These are phyloP conservation scores for Albophoma yamanashiensis DNA, from an alignment of 2,329 filamentous ascomycete species.

Conservation along the genomic window DNA sequence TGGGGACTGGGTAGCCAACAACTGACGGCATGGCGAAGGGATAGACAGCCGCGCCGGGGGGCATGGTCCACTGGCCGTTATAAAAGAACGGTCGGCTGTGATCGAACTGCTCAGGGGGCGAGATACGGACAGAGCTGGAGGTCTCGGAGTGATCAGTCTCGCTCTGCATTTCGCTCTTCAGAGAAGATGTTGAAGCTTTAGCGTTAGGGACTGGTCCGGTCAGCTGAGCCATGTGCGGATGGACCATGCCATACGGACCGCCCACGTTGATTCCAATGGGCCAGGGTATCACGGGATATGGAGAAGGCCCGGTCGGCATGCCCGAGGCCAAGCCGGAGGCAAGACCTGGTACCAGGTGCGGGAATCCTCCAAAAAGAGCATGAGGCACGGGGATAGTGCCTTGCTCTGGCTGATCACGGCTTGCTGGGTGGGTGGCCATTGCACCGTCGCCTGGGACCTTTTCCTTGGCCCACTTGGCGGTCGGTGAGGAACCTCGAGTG, in stretches of 20 bases:
- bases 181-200: slow-evolving; percentile 11
- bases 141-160: slow-evolving; percentile 21
- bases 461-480: slow-evolving; percentile 38
- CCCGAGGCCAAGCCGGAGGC: slow-evolving; percentile 17
- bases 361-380: slow-evolving; percentile 15
- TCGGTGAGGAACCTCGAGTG: slow-evolving; percentile 43
- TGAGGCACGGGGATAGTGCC: slow-evolving; percentile 15
- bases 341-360: slow-evolving; percentile 21
- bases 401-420: slow-evolving; percentile 8
- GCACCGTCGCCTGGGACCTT: slow-evolving; percentile 13
- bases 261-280: slow-evolving; percentile 26
- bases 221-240: slow-evolving; percentile 13
- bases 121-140: slow-evolving; percentile 19
- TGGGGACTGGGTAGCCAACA: slow-evolving; percentile 14
- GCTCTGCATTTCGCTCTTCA: slow-evolving; percentile 16
- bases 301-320: slow-evolving; percentile 16
- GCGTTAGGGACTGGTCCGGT: slow-evolving; percentile 5
- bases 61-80: slow-evolving; percentile 34
- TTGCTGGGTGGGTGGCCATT: neutral
- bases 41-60: slow-evolving; percentile 12
- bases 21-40: slow-evolving; percentile 17
- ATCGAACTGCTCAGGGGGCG: slow-evolving; percentile 35
- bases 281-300: slow-evolving; percentile 28
- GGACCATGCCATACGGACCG: slow-evolving; percentile 14
- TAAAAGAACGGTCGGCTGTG: slow-evolving; percentile 30